Conservation (phyloP, 108 stramenopile species). For the Licmophora abbreviata region DNA sequence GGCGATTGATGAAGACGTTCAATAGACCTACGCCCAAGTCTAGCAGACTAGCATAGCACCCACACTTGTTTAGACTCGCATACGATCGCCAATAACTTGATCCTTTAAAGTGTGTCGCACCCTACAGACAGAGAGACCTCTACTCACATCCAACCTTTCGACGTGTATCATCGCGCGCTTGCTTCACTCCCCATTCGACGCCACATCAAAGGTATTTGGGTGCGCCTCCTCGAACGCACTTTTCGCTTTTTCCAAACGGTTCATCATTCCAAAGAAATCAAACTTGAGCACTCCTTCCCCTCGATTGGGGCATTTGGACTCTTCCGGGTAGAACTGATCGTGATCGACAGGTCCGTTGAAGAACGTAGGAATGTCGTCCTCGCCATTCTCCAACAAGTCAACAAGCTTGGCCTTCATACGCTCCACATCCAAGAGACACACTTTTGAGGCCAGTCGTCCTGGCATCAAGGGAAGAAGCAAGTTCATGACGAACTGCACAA, state of each 20-base stretch:
- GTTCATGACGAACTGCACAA: constrained; percentile 87
- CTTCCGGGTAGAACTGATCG: constrained; percentile 74
- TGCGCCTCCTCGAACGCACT: constrained; percentile 31
- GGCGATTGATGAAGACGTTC: no score
- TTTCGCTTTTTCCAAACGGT: constrained; percentile 51
- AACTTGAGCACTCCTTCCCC: constrained; percentile 80
- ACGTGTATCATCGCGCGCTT: no score
- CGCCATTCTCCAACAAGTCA: constrained; percentile 65
- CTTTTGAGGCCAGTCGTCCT: constrained; percentile 67
- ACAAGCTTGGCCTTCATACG: constrained; percentile 38
- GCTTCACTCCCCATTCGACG: no score
- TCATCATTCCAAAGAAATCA: constrained; percentile 84
- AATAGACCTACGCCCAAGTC: no score
- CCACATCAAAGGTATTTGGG: no score
- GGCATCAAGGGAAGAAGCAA: constrained; percentile 82
- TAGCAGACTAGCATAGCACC: no score
- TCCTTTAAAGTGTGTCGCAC: no score
- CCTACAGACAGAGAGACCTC: no score
- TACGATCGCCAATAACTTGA: no score
- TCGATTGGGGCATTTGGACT: constrained; percentile 54
- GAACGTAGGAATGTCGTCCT: constrained; percentile 82
- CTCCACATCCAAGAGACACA: constrained; percentile 51
- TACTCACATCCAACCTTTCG: no score
- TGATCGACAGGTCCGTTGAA: constrained; percentile 72
- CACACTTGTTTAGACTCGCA: no score